Evolutionary conservation across 148 eudicot species (phyloP), one percentile per base, ranked within the genome.

Genomic region (Limonium bicolor): DNA sequence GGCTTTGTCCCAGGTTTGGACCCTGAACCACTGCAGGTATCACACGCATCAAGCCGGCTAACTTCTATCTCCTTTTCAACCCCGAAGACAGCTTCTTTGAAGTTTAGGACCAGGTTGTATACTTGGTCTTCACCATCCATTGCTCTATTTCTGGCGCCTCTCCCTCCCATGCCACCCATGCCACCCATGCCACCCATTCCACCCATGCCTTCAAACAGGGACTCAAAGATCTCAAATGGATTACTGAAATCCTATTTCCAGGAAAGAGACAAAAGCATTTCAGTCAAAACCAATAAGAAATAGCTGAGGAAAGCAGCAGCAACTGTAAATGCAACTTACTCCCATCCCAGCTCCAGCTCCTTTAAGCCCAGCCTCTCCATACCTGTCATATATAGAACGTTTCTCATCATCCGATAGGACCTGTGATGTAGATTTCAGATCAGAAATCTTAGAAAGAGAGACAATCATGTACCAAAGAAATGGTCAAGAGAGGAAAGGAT

Each of bases 281-380:
- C 16, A 41, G 27, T 12, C 3, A 11, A 7, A n/a, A 1, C 25
- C 3, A 22, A 6, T 21, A 22, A 41, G 16, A 21, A 41, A 2
- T 11, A 11, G 27, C 27, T 1, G 27, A n/a, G 12, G 6, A 7
- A 41, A 20, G 13, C 27, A 12, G 46, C 19, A 39, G 22, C 19
- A 6, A 19, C 2, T 18, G 21, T 9, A 3, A 9, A 38, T 17
- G 17, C 23, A 30, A 64, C 93, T 76, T 65, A 90, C 99, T 72
- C 95, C 99, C 51, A 50, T 77, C 60, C 95, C 97, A 56, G 67
- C 56, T 32, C 87, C 85, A 43, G 73, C 78, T 29, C 99, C 99
- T 76, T 80, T 90, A 41, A 90, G 92, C 35, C 99, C 99, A 26
- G 87, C 99, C 73, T 90, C 99, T 28, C 99, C 99, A 48, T 80